These are phyloP conservation scores for Sophora flavescens DNA, from an alignment of 306 rosid genomes.

Conservation along the genomic window DNA sequence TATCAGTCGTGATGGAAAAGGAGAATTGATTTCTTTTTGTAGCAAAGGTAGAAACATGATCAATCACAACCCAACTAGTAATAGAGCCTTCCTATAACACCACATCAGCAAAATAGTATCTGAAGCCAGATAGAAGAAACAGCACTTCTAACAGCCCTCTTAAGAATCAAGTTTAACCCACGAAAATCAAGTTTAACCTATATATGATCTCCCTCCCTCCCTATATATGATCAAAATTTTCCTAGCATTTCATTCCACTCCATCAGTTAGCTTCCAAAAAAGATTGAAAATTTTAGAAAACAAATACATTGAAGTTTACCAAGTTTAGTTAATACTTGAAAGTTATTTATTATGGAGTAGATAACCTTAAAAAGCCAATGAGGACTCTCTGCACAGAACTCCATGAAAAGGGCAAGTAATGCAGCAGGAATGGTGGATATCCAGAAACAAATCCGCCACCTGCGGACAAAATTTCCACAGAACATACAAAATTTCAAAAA, in stretches of 20 bases:
- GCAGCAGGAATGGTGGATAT: constrained; percentile 70
- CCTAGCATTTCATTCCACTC: constrained; percentile 22
- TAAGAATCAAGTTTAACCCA: constrained; percentile 29
- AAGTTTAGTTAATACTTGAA: neutral
- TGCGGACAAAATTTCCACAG: constrained; percentile 47
- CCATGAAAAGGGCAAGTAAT: constrained; percentile 74
- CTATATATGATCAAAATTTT: constrained; percentile 27
- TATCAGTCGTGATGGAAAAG: neutral
- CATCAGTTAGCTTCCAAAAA: constrained; percentile 17
- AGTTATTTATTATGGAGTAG: constrained; percentile 29
- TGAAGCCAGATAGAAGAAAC: neutral
- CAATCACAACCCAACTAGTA: constrained; percentile 1
- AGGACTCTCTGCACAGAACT: constrained; percentile 88
- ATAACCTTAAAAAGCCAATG: constrained; percentile 89
- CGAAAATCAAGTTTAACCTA: too few relatives aligned
- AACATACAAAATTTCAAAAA: constrained; percentile 20
- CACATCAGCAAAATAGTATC: constrained; percentile 8
- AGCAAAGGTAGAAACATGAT: neutral
- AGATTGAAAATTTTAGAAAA: constrained; percentile 39
- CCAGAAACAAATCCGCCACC: constrained; percentile 96
- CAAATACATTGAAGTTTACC: constrained; percentile 25
- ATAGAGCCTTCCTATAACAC: constrained; percentile 9
- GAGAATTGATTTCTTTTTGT: neutral
- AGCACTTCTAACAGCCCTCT: neutral
- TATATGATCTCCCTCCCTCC: too few relatives aligned